Conservation (phyloP, 768 basidiomycete species). For the Naganishia onofrii region DNA sequence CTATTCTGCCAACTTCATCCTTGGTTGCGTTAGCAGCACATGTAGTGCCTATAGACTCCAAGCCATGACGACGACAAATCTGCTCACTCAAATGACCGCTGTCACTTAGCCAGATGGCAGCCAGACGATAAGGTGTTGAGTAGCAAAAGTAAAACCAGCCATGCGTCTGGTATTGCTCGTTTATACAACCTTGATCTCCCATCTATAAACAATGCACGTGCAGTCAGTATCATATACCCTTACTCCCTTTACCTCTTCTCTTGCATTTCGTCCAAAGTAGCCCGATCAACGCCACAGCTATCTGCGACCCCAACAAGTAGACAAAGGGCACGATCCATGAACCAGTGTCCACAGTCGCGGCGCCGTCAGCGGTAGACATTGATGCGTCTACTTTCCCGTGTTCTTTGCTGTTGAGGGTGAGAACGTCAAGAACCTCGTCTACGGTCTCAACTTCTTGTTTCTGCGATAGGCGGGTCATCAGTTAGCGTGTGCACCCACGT, state of each 20-base stretch:
- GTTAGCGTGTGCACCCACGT: background rate
- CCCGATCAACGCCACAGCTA: background rate
- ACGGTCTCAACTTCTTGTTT: background rate
- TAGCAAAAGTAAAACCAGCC: background rate
- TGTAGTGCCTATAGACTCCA: too few species aligned
- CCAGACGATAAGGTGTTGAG: background rate
- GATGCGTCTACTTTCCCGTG: background rate
- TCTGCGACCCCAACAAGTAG: constrained; percentile 18
- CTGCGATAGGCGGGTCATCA: background rate
- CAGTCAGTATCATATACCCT: constrained; percentile 3
- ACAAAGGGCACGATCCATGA: constrained; percentile 22
- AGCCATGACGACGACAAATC: too few species aligned
- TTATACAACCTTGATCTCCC: background rate
- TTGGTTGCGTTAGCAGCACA: too few species aligned
- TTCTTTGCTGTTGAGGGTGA: background rate
- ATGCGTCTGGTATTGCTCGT: background rate
- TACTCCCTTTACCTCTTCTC: constrained; percentile 10
- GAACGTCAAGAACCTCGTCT: background rate
- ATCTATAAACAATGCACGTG: background rate
- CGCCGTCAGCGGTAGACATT: too few species aligned
- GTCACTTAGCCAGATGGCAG: too few species aligned
- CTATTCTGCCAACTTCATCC: too few species aligned
- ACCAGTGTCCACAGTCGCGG: background rate
- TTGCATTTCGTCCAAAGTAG: constrained; percentile 14
- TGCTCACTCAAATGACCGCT: too few species aligned